Evolutionary conservation across 305 asterid genomes (phyloP).

Genomic region (Coffea humblotiana): DNA sequence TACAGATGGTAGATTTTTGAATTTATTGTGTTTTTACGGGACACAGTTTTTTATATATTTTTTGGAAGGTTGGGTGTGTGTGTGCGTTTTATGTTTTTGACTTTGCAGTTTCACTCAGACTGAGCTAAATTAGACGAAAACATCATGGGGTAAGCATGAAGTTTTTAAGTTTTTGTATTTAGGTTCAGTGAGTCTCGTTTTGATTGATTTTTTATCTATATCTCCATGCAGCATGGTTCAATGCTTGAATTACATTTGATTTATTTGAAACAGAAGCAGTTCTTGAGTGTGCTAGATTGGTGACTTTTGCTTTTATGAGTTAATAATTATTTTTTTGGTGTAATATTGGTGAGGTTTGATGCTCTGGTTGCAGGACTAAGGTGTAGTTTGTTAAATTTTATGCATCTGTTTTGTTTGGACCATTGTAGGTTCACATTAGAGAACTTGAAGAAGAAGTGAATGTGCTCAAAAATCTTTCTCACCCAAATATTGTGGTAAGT

Average conservation of each 20-base stretch:
- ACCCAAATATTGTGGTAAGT: constrained; percentile 90
- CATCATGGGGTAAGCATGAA: not conserved
- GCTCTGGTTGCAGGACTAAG: not conserved
- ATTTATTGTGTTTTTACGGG: not conserved
- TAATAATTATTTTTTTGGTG: not conserved
- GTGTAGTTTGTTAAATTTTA: not conserved
- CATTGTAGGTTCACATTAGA: constrained; percentile 65
- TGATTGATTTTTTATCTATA: not conserved
- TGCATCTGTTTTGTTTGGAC: constrained; percentile 8
- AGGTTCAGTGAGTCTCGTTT: not conserved
- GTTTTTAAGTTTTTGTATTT: not conserved
- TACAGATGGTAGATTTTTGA: not conserved
- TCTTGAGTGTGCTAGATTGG: not conserved
- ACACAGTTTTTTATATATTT: not conserved
- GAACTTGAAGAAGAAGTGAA: constrained; percentile 97
- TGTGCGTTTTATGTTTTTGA: not conserved
- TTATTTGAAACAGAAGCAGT: not conserved
- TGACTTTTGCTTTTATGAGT: not conserved
- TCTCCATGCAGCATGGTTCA: not conserved
- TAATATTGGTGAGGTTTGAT: not conserved
- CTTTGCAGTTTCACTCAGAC: not conserved
- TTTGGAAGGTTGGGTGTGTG: not conserved
- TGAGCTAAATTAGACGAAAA: not conserved
- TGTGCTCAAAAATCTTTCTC: constrained; percentile 80
- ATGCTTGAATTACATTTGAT: not conserved